phyloP scores from a whole-genome alignment of 2,329 filamentous ascomycete genomes.

The Pleurostoma richardsiae region DNA sequence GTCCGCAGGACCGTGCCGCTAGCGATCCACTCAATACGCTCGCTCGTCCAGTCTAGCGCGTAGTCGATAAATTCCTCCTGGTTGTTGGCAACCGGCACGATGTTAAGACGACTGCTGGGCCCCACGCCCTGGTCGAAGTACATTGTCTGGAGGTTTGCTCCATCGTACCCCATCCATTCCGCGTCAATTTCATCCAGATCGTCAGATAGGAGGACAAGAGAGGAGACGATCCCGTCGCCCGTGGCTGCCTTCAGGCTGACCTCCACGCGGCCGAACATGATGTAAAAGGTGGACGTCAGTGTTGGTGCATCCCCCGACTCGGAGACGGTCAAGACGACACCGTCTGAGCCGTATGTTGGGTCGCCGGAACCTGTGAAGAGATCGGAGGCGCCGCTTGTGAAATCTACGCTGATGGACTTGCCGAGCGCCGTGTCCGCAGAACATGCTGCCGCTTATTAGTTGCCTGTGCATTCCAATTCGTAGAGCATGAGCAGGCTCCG shows the following conservation, averaged over 20 bases:
- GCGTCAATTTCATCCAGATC: conserved; percentile 93
- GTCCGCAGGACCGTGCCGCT: conserved; percentile 73
- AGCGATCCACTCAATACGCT: conserved; percentile 82
- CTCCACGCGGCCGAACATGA: conserved; percentile 96
- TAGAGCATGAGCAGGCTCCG: too few relatives aligned
- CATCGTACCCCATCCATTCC: conserved; percentile 84
- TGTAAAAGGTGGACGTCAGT: conserved; percentile 88
- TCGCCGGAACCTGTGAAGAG: conserved; percentile 69
- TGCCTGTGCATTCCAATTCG: conserved; percentile 1
- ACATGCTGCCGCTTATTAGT: conserved; percentile 48
- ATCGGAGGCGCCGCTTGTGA: conserved; percentile 70
- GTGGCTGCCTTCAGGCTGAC: conserved; percentile 80
- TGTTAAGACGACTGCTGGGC: conserved; percentile 81
- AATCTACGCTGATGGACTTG: conserved; percentile 78
- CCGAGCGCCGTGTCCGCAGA: conserved; percentile 75
- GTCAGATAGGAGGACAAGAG: conserved; percentile 86
- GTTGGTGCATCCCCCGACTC: conserved; percentile 79
- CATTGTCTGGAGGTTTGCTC: conserved; percentile 82
- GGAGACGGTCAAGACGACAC: conserved; percentile 75
- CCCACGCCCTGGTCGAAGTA: conserved; percentile 94
- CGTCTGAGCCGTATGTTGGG: conserved; percentile 70
- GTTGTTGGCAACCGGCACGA: conserved; percentile 65
- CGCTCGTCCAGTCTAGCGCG: conserved; percentile 83
- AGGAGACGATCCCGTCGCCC: conserved; percentile 88
- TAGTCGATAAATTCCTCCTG: conserved; percentile 80